phyloP scores from a whole-genome alignment of 306 rosid genomes.

The Casuarina glauca region DNA sequence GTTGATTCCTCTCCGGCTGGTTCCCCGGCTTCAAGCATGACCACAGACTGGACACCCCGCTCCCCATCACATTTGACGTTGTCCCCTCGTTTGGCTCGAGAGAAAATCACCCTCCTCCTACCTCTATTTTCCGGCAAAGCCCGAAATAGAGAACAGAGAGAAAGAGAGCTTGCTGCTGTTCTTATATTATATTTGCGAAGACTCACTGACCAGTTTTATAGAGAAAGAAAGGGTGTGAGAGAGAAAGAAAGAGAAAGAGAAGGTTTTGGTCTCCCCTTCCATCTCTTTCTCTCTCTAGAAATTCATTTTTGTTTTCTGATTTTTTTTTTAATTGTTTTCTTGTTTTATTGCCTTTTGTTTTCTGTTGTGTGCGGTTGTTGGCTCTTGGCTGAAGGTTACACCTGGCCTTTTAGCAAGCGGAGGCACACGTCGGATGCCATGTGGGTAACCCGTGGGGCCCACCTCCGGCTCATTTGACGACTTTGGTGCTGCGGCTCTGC shows the following conservation, averaged over 20 bases:
- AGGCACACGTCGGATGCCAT: conserved; percentile 43
- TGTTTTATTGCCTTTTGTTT: not conserved
- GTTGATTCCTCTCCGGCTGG: conserved; percentile 35
- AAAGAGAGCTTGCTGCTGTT: not conserved
- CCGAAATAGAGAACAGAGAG: conserved; percentile 8
- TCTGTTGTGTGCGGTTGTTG: conserved; percentile 39
- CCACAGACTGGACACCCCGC: conserved; percentile 64
- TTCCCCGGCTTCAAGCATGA: conserved; percentile 60
- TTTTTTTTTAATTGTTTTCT: not conserved
- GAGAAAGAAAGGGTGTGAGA: conserved; percentile 16
- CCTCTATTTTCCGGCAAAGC: conserved; percentile 48
- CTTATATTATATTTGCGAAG: conserved; percentile 21
- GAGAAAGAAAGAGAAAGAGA: conserved; percentile 12
- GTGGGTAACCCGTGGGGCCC: conserved; percentile 20
- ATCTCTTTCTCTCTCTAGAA: not conserved
- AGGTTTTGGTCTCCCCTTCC: not conserved
- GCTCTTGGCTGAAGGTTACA: conserved; percentile 44
- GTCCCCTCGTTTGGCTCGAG: conserved; percentile 37
- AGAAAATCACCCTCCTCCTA: conserved; percentile 17
- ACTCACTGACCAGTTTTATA: conserved; percentile 30
- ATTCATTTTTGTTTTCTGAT: not conserved
- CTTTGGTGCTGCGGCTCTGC: conserved; percentile 15
- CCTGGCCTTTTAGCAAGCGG: conserved; percentile 21
- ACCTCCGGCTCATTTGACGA: not conserved
- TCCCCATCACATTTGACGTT: conserved; percentile 91